Evolutionary conservation across 805 yeast genomes (phyloP).

Genomic region (Candida dajiaensis): DNA sequence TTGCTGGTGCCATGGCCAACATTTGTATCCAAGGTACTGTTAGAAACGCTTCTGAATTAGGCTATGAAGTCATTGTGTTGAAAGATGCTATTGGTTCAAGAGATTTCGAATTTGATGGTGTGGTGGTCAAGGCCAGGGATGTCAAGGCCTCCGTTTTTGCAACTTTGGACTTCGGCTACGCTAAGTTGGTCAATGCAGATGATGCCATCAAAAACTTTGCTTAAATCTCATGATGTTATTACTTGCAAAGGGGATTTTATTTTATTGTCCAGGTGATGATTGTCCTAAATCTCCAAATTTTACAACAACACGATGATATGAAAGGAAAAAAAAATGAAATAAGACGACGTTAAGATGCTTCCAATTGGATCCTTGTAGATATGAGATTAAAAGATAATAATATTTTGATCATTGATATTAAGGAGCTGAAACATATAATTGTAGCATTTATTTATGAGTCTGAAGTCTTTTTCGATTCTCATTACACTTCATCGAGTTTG

Average conservation of each 20-base stretch:
- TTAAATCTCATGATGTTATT: neutral
- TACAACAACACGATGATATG: no score
- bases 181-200: constrained; percentile 7
- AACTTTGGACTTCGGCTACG: constrained; percentile 13
- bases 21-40: constrained; percentile 18
- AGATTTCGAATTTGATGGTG: constrained; percentile 14
- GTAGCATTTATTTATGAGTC: no score
- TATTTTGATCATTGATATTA: no score
- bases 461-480: no score
- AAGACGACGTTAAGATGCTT: no score
- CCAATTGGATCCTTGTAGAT: no score
- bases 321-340: no score
- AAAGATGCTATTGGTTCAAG: constrained; percentile 17
- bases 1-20: constrained; percentile 19
- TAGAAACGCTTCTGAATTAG: constrained; percentile 15
- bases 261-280: no score
- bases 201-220: constrained; percentile 2
- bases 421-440: no score
- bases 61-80: constrained; percentile 10
- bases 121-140: constrained; percentile 6
- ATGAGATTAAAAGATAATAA: no score
- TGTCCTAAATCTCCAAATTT: no score
- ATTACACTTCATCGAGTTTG: no score
- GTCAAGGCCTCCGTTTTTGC: constrained; percentile 13
- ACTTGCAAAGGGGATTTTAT: neutral